These are phyloP conservation scores for Talaromyces wortmannii DNA, from an alignment of 495 filamentous ascomycete genomes.

Conservation along the genomic window DNA sequence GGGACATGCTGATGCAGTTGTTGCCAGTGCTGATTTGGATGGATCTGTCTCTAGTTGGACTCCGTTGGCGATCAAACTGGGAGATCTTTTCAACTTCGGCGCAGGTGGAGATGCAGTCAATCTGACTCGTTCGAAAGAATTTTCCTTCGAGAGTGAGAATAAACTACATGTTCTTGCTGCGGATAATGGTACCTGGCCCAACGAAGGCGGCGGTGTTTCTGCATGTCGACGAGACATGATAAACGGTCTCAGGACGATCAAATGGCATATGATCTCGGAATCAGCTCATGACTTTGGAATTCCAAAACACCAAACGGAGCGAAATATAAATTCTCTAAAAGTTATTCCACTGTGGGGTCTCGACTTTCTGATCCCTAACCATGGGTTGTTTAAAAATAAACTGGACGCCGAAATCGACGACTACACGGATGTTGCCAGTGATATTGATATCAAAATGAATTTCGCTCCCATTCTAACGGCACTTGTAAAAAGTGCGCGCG, in stretches of 20 bases:
- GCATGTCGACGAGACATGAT: conserved; percentile 64
- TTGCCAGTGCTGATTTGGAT: conserved; percentile 55
- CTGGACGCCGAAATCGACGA: conserved; percentile 56
- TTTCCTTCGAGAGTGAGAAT: conserved; percentile 43
- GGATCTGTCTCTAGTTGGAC: conserved; percentile 53
- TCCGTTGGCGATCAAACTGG: conserved; percentile 53
- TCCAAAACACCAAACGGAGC: conserved; percentile 60
- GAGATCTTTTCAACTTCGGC: conserved; percentile 58
- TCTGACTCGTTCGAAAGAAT: conserved; percentile 33
- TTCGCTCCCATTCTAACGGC: conserved; percentile 57
- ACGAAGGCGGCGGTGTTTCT: conserved; percentile 60
- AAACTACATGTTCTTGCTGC: conserved; percentile 56
- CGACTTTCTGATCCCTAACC: conserved; percentile 55
- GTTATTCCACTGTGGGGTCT: conserved; percentile 62
- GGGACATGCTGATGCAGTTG: conserved; percentile 48
- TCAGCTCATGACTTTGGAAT: conserved; percentile 60
- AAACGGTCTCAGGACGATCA: conserved; percentile 53
- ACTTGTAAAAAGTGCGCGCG: conserved; percentile 51
- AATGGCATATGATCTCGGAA: conserved; percentile 62
- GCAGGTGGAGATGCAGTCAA: conserved; percentile 51
- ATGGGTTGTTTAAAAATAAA: conserved; percentile 57
- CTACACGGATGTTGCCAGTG: conserved; percentile 41
- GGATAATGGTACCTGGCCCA: conserved; percentile 61
- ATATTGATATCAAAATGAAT: conserved; percentile 49
- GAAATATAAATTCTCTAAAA: conserved; percentile 58